These are phyloP conservation scores for Middelhovenomyces tepae DNA, from an alignment of 805 yeast genomes.

Conservation along the genomic window DNA sequence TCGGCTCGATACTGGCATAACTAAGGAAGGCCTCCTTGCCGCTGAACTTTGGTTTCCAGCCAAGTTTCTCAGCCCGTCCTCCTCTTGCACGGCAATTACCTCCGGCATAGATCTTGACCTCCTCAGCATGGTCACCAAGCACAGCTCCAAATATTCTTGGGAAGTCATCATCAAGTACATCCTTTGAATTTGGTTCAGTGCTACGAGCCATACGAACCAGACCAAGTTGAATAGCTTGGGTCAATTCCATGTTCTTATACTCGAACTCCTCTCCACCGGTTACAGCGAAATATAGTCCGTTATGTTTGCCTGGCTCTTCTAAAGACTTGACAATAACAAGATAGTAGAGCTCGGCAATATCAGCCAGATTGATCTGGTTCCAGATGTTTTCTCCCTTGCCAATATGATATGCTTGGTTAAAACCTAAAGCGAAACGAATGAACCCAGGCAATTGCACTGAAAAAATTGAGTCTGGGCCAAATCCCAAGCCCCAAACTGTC, in stretches of 20 bases:
- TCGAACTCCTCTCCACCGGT: constrained; percentile 12
- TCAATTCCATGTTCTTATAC: constrained; percentile 10
- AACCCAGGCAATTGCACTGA: constrained; percentile 12
- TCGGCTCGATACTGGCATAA: too few relatives aligned
- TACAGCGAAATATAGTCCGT: constrained; percentile 13
- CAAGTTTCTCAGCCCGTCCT: constrained; percentile 36
- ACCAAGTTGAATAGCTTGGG: constrained; percentile 11
- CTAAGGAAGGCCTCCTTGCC: constrained; percentile 10
- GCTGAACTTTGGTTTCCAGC: constrained; percentile 25
- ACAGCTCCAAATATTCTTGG: constrained; percentile 49
- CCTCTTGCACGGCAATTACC: constrained; percentile 40
- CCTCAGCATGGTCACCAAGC: constrained; percentile 57
- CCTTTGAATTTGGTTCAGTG: constrained; percentile 31
- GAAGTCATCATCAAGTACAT: constrained; percentile 40
- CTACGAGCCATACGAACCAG: constrained; percentile 9
- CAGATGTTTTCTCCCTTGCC: constrained; percentile 12
- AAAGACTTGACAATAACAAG: constrained; percentile 5
- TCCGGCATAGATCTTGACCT: constrained; percentile 47
- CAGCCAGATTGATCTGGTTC: constrained; percentile 14
- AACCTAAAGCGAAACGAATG: constrained; percentile 7
- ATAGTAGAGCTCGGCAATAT: constrained; percentile 13
- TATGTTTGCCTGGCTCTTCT: constrained; percentile 9
- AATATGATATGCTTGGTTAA: constrained; percentile 11
- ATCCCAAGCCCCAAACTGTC: constrained; percentile 17
- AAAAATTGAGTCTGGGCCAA: constrained; percentile 11